A percentile compares a stretch with the other conserved stretches of the same genome.
Conservation (phyloP, 768 basidiomycete genomes). For the Phlegmacium glaucopus region DNA sequence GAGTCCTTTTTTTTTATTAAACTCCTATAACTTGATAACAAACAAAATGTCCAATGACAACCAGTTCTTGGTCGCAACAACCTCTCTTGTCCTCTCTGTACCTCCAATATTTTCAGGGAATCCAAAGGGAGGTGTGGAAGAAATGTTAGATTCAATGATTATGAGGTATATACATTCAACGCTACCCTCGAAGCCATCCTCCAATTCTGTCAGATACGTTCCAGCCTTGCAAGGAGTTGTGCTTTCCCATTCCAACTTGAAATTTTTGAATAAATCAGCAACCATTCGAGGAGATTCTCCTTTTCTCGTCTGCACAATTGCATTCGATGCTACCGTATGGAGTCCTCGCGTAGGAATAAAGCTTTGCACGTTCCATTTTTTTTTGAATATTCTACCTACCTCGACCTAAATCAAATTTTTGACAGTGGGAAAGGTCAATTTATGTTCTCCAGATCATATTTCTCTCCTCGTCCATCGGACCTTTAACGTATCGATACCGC, state of each 20-base stretch:
- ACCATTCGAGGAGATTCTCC: conserved; percentile 81
- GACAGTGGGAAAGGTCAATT: conserved; percentile 79
- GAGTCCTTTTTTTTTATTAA: no score
- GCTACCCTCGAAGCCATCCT: neutral
- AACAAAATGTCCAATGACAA: conserved; percentile 32
- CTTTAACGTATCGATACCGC: conserved; percentile 94
- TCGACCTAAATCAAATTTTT: neutral
- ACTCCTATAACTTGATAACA: conserved; percentile 31
- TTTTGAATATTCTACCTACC: neutral
- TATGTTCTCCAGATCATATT: conserved; percentile 90
- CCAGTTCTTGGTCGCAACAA: conserved; percentile 61
- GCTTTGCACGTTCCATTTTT: conserved; percentile 50
- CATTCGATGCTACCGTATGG: conserved; percentile 88
- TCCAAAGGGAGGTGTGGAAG: conserved; percentile 72
- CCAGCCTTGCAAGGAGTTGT: conserved; percentile 85
- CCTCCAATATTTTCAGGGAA: conserved; percentile 79
- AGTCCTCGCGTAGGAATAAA: conserved; percentile 79
- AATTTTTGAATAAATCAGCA: conserved; percentile 62
- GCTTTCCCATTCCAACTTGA: conserved; percentile 77
- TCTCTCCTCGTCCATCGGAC: conserved; percentile 87
- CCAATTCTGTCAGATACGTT: conserved; percentile 64
- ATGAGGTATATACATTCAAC: conserved; percentile 70
- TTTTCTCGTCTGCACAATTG: conserved; percentile 69
- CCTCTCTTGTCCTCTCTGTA: conserved; percentile 70
- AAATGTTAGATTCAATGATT: conserved; percentile 91